Conservation (phyloP, 2,329 filamentous ascomycete genomes). For the Diaporthe caulivora region DNA sequence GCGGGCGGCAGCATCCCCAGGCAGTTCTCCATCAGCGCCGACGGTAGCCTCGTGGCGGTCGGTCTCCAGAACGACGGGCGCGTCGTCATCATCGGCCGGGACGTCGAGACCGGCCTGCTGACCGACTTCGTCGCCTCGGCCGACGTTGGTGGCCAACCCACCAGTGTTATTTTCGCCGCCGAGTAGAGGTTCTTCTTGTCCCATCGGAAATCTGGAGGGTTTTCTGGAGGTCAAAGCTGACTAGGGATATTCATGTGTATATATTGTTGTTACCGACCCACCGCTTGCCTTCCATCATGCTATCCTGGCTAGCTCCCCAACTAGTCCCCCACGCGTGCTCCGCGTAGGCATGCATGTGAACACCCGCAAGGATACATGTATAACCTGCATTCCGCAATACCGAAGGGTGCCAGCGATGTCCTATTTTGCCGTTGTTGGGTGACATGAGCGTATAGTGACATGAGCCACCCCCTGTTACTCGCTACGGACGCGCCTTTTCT, state of each 20-base stretch:
- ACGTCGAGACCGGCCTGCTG: slow-evolving; percentile 70
- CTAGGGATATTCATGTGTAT: slow-evolving; percentile 16
- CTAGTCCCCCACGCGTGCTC: slow-evolving; percentile 16
- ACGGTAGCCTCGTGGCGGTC: slow-evolving; percentile 74
- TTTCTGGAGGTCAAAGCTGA: not conserved
- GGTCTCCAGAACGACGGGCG: slow-evolving; percentile 72
- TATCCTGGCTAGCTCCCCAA: not conserved
- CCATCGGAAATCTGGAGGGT: not conserved
- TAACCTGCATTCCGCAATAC: slow-evolving; percentile 19
- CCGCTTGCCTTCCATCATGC: not conserved
- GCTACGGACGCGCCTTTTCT: not conserved
- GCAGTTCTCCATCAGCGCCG: slow-evolving; percentile 75
- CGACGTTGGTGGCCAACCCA: slow-evolving; percentile 58
- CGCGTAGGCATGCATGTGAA: slow-evolving; percentile 2
- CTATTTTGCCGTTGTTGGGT: slow-evolving; percentile 7
- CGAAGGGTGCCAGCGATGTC: slow-evolving; percentile 14
- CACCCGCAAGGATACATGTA: slow-evolving; percentile 10
- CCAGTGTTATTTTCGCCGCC: slow-evolving; percentile 57
- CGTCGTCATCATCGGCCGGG: slow-evolving; percentile 72
- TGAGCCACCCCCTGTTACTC: slow-evolving; percentile 14
- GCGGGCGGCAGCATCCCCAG: slow-evolving; percentile 75
- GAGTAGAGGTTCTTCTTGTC: not conserved
- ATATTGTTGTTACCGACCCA: slow-evolving; percentile 48
- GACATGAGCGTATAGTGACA: slow-evolving; percentile 20
- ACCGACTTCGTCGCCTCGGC: slow-evolving; percentile 57